Base-by-base conservation (phyloP, 83 land plant genomes). In the Picea engelmannii region DNA sequence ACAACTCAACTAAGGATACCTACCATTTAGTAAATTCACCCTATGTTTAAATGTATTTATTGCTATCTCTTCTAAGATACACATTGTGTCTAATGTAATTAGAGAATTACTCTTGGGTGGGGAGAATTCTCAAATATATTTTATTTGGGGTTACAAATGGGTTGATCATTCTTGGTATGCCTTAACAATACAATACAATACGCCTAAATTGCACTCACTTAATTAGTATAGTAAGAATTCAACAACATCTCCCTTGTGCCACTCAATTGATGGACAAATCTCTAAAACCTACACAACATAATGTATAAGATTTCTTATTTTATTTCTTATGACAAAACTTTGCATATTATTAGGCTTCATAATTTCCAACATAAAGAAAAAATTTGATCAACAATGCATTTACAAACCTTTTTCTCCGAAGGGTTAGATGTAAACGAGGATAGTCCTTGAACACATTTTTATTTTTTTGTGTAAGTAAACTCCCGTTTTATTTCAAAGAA, bases 191-290 rank as follows among this genome's bases (percentile, higher is more conserved):
- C 13, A 52, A 35, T 20, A 70, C 40, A n/a, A n/a, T n/a, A n/a
- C n/a, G 40, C 13, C 15, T 11, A 52, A 52, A 52, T 12, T 10
- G 58, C 13, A 52, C 15, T 52, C 61, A 76, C 93, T 93, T 9
- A 90, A 86, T 38, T 89, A 79, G n/a, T 88, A 81, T 5, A 92
- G 84, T 35, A 90, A 84, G 61, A 84, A 92, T 60, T 92, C 91
- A 31, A 92, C 76, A 6, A 93, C 95, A 69, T 88, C 62, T 13
- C 95, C 95, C 74, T 92, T 95, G 86, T 95, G 90, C 97, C 97
- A 95, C 58, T 91, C 80, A 68, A 95, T 93, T 6, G 83, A 80
- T 24, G 97, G 97, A 42, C 94, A 90, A 70, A 95, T 86, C 86
- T 95, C 97, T 52, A 95, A 85, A n/a, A 93, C 95, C 96, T 94